Base-by-base conservation (phyloP, 169 alveolate species). In the Cryptosporidium ubiquitum region DNA sequence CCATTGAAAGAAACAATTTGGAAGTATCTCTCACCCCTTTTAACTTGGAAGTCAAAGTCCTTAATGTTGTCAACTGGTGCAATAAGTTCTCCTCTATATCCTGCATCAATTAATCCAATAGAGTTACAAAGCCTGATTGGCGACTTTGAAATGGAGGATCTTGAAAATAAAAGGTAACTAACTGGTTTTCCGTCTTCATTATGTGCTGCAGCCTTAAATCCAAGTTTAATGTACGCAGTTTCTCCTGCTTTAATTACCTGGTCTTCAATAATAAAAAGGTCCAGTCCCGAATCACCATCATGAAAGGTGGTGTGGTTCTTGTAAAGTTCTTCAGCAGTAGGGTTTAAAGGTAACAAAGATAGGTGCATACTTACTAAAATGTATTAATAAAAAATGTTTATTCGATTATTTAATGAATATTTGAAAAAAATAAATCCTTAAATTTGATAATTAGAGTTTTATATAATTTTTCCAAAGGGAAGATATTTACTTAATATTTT, bases 231-330 rank as follows among this genome's bases (percentile, higher is more conserved):
- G 49, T 91, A 93, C 23, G 89, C 93, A 3, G 98, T 96, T 42
- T 93, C 93, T 40, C 95, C 95, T 1, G 98, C 93, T 23, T 93
- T 84, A n/a, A 96, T 84, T 39, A 94, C 93, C 51, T 86, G 94
- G 69, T 96, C 97, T 57, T 96, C 95, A 31, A 91, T 71, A 60
- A 96, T 91, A 93, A 95, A 96, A 29, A 96, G 84, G 85, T 96
- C 98, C 26, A 96, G 89, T 14, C 98, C 98, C 58, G 96, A 93
- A 84, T 96, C 98, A 29, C 98, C 98, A 20, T 86, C 96, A 84
- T 95, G 96, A 68, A 91, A 92, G 42, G 96, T 92, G 26, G 91
- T 94, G 84, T 96, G 97, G 57, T 75, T 85, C 49, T 57, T 85
- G 91, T 94, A 94, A 64, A 94, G 68, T 52, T 85, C 93, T 70